Base-by-base conservation (phyloP, 148 eudicot genomes). In the Diospyros kaki region DNA sequence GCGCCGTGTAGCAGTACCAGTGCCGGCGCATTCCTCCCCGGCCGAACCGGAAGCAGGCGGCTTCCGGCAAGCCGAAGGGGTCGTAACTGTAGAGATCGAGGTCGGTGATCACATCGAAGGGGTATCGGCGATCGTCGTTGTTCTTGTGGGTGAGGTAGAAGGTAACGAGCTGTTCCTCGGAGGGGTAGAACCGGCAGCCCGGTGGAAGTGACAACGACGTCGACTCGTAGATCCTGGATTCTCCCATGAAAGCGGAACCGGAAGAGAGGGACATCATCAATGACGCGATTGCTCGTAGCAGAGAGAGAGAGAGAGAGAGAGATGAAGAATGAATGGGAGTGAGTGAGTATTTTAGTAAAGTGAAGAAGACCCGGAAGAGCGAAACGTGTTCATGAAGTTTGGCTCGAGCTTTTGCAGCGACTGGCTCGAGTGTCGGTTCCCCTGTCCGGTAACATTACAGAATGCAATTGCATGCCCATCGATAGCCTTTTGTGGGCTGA, bases 101-200 rank as follows among this genome's bases (percentile, higher is more conserved):
- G 53, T 84, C 88, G 11, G 54, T 76, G 7, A 89, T 89, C 8
- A 74, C 67, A 58, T 80, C 77, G 55, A 73, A 65, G 9, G 39
- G 55, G 13, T 8, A 53, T 18, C 6, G 41, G 66, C 14, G 42
- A 50, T 66, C 46, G 58, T 28, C 18, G 58, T 40, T 51, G 81
- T 82, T 78, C 63, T 85, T 85, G 68, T 46, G 74, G 4, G 72
- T 75, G 61, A 89, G 83, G 76, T 89, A 89, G 86, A 80, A 75
- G 66, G 63, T 28, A 64, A 87, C 45, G 66, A 89, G 86, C 14
- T 85, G 80, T 44, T 83, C 75, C 39, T 85, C 90, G 10, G 90
- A 85, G n/a, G 90, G 90, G 87, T 79, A 85, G 71, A 89, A 89
- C 73, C 88, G 87, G 77, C 79, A 83, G 60, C 93, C 93, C 0